Evolutionary conservation across 495 filamentous ascomycete species (phyloP), one percentile per base, ranked within the genome.

Genomic region (Penicillium paxilli): DNA sequence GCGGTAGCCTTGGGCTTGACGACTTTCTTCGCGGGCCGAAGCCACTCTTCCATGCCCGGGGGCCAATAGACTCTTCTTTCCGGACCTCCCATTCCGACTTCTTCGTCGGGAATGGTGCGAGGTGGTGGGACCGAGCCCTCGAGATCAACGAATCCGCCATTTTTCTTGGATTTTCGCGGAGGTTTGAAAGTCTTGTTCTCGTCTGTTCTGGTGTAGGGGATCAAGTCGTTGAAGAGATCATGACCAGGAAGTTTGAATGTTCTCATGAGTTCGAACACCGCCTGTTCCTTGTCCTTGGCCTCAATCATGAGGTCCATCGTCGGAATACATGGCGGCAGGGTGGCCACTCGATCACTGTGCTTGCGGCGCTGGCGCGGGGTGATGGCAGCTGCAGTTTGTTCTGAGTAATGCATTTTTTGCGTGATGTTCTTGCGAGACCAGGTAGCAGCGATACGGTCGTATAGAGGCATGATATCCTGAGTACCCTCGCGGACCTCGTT

Each of bases 271-370:
- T 96, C 91, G 62, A 97, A 96, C 0, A 96, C 92, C 0, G 94
- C 92, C 68, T 97, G 94, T 69, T 98, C 94, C 70, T 97, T 98
- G 62, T 96, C 92, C 63, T 97, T 98, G 16, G 94, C 94, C 74
- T 98, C 94, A 52, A 97, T 96, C 94, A 97, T 98, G 11, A 97
- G 76, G 65, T 96, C 94, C 87, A 95, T 93, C 6, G 84, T 83
- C 5, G 82, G 74, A 2, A 84, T 74, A 59, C 92, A 96, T 0
- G 93, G 93, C 11, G 93, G 93, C 14, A 98, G 69, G 0, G 83
- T 89, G 26, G 74, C 68, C 3, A 94, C 90, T 6, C 92, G 80
- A 0, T 89, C 84, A 41, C 83, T 88, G 63, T 97, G 93, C 68
- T 96, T 96, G 30, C 92, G 77, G 14, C 92, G 77, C 58, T 94